Percentiles rank a stretch among this genome's conserved stretches.
Evolutionary conservation across 495 filamentous ascomycete species (phyloP).

Genomic region (Geoglossum glabrum): DNA sequence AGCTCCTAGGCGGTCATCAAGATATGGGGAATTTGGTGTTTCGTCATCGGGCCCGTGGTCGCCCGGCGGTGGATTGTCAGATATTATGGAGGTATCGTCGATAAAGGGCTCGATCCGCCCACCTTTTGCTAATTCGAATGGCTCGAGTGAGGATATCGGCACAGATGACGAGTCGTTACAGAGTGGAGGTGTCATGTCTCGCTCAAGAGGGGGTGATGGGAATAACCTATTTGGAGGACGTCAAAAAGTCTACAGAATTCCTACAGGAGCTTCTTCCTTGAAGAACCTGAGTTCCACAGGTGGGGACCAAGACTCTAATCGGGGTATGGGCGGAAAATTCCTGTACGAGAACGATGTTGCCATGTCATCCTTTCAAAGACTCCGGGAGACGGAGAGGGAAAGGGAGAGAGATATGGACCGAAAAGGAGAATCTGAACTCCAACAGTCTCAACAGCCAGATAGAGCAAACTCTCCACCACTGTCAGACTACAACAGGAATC

Average conservation of each 20-base stretch:
- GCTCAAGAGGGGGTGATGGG: constrained; percentile 67
- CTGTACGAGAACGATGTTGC: constrained; percentile 77
- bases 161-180: constrained; percentile 46
- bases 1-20: constrained; percentile 50
- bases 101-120: constrained; percentile 43
- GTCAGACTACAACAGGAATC: constrained; percentile 40
- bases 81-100: constrained; percentile 80
- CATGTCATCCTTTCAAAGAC: constrained; percentile 57
- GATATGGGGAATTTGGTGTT: constrained; percentile 31
- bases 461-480: constrained; percentile 31
- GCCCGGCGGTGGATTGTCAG: constrained; percentile 31
- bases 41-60: constrained; percentile 24
- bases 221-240: constrained; percentile 91
- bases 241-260: constrained; percentile 89
- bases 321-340: constrained; percentile 43
- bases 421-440: constrained; percentile 18
- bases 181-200: constrained; percentile 58
- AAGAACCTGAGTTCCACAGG: constrained; percentile 23
- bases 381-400: constrained; percentile 31
- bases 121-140: constrained; percentile 36
- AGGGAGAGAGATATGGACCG: constrained; percentile 14
- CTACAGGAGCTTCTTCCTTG: constrained; percentile 28
- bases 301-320: constrained; percentile 10
- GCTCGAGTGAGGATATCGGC: constrained; percentile 34
- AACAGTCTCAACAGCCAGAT: background rate